Base-by-base conservation (phyloP, 352 stramenopile species). In the Phytophthora pluvialis region DNA sequence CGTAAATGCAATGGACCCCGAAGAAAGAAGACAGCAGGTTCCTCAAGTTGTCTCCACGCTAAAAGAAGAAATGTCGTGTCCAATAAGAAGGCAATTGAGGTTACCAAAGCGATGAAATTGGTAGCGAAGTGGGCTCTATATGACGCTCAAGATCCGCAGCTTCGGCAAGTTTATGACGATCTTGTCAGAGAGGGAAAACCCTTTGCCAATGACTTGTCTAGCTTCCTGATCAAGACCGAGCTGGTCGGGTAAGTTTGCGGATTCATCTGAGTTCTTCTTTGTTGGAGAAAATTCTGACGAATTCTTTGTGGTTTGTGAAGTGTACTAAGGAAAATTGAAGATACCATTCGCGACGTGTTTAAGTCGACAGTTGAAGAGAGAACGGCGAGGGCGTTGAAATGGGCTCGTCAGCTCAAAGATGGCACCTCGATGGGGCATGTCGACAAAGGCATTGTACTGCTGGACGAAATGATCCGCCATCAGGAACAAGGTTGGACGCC, bases 81-180 rank as follows among this genome's bases (percentile, higher is more conserved):
- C n/a, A 12, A 18, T 39, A 39, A 15, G 1, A 9, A 38, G 15
- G 11, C 10, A 10, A 40, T 43, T 1, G 16, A 33, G 43, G 25
- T 62, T 33, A 35, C 40, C 11, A 45, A 53, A 39, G 33, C 54
- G 9, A 31, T 62, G 31, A 62, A 38, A 29, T 16, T 39, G 7
- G 54, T 47, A 1, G 32, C 3, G 7, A 26, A 40, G 25, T 62
- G 54, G 54, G 54, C 54, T 38, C 18, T 1, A 39, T 21, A 7
- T 6, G 54, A 53, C 33, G 16, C 44, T 38, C 44, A 26, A 36
- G 31, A 35, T n/a, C 28, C 44, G 15, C 26, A 26, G 10, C 26
- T 38, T n/a, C 13, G 7, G 26, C 13, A 15, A 15, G 11, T 51
- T 25, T 38, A 38, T 21, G 26, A 26, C 21, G 44, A 26, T 39